Base-by-base conservation (phyloP, 352 stramenopile species). In the Pythium insidiosum region DNA sequence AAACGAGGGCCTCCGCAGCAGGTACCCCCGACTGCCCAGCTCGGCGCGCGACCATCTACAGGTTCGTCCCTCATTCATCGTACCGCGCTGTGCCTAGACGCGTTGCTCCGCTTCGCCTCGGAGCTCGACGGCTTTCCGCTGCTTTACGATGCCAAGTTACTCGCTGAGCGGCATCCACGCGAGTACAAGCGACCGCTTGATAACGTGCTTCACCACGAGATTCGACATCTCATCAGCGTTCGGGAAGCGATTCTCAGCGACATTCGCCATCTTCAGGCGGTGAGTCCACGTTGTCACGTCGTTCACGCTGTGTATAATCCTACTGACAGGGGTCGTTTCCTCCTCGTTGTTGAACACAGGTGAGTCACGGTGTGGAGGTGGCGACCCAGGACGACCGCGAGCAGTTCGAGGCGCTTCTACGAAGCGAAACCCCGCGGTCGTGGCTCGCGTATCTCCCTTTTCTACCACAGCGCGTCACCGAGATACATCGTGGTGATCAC, bases 161-260 rank as follows among this genome's bases (percentile, higher is more conserved):
- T 66, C 0, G 16, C n/a, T 3, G 39, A 59, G 4, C 41, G 38
- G 13, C 66, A 42, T 18, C 37, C 37, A 13, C 18, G 44, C 16
- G 38, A 63, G 12, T 58, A 61, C 43, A 56, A 61, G 36, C 33
- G 35, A 4, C 50, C 56, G 29, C 26, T 69, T 4, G 41, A 68
- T 33, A 12, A 46, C 9, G 25, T 63, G 18, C 22, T 65, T 4
- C 47, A 45, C 2, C 28, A 34, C 25, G 59, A 69, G 29, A 13
- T 56, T 0, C 28, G 26, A 1, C 24, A 11, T 0, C n/a, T 58
- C 2, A 21, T 34, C 5, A 18, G 12, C 9, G 43, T 45, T 0
- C 50, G 31, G 7, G 38, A 38, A 11, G 20, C 33, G 5, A 33
- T 56, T 5, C 18, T 50, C 5, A 16, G 45, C 6, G 20, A 26